Evolutionary conservation across 805 yeast species (phyloP), one percentile per base, ranked within the genome.

Genomic region (Candida arabinofermentans): DNA sequence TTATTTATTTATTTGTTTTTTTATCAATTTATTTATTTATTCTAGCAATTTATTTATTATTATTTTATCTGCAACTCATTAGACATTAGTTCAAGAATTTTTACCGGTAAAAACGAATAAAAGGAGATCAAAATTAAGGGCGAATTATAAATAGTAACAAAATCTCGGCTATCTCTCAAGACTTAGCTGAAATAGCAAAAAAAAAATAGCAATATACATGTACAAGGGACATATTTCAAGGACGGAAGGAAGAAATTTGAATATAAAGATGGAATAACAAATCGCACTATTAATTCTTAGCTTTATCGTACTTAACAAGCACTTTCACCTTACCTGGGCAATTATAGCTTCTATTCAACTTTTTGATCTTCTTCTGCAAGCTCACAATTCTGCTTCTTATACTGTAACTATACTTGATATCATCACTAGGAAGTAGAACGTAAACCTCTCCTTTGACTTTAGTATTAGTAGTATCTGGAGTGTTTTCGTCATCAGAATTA

Each of bases 281-380:
- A 14, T 13, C 14, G 24, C 32, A 7, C 27, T 13, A 23, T 5
- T 34, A 19, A 5, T 21, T 21, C 23, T 33, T 14, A 13, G 35
- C 50, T 29, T 50, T 54, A 31, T 57, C 61, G 40, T 65, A 69
- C 46, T 74, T 71, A 2, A 77, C 80, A 24, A 72, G 69, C 24
- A 77, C 72, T 49, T 66, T 73, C 2, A 75, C 81, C 46, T 71
- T 74, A 39, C 75, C 78, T 1, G 70, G 60, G 47, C 76, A 57
- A 24, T 48, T 54, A 44, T 72, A 48, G 65, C 70, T 47, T 65
- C 70, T 46, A 72, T 74, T 50, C 48, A 80, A 62, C 54, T 77
- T 77, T 55, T 79, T 75, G 36, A 80, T 68, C 51, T 78, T 77
- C 61, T 78, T 78, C 51, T 80, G 86, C 37, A 81, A 59, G 0